These are phyloP conservation scores for Lyophyllum shimeji DNA, from an alignment of 768 basidiomycete genomes.

Conservation along the genomic window DNA sequence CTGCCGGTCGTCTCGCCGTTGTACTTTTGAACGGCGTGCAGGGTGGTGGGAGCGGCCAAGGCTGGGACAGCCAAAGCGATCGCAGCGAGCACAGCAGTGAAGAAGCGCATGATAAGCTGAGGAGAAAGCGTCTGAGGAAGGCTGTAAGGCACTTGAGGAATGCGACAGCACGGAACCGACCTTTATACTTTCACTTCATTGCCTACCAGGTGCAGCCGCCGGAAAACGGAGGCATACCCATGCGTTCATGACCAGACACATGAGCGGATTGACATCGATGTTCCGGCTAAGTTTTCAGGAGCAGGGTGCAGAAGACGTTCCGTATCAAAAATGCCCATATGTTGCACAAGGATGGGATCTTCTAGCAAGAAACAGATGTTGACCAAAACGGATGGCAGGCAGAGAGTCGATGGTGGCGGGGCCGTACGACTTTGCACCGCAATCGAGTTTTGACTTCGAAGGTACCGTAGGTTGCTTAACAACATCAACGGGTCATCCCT, in stretches of 20 bases:
- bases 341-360: neutral
- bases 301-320: neutral
- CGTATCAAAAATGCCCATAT: neutral
- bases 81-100: constrained; percentile 3
- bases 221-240: neutral
- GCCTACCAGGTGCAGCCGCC: neutral
- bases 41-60: constrained; percentile 1
- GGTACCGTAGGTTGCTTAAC: neutral
- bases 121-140: neutral
- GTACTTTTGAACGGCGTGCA: constrained; percentile 6
- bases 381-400: neutral
- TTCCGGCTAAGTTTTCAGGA: neutral
- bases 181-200: neutral
- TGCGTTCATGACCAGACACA: neutral
- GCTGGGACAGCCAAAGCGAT: constrained; percentile 4
- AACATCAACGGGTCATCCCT: neutral
- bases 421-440: neutral
- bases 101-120: constrained; percentile 4
- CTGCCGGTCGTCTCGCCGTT: constrained; percentile 24
- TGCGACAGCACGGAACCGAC: neutral
- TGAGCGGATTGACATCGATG: neutral
- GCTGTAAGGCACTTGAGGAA: neutral
- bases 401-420: neutral
- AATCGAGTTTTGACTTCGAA: neutral
- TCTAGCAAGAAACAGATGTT: neutral